A percentile compares a stretch with the other conserved stretches of the same genome.
phyloP scores from a whole-genome alignment of 2,329 filamentous ascomycete genomes.

The Aspergillus sp. region DNA sequence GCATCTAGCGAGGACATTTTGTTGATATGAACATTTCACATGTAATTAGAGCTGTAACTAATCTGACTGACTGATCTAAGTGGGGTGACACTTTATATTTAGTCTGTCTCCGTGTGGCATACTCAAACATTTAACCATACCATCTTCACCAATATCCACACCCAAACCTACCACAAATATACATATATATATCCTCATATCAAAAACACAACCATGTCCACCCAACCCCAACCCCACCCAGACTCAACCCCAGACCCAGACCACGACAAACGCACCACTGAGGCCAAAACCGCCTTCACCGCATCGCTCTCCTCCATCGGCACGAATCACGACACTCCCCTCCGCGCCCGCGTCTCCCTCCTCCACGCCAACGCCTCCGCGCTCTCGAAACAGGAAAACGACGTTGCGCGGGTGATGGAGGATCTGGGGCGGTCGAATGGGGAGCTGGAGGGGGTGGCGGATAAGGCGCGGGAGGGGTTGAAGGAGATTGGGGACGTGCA shows the following conservation, averaged over 20 bases:
- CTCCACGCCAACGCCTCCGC: slow-evolving; percentile 51
- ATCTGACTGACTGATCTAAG: too few relatives aligned
- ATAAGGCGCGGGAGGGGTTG: slow-evolving; percentile 49
- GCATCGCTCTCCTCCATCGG: slow-evolving; percentile 38
- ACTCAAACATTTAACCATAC: neutral
- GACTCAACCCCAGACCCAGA: slow-evolving; percentile 2
- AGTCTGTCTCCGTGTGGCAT: too few relatives aligned
- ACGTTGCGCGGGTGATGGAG: slow-evolving; percentile 45
- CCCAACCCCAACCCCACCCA: too few relatives aligned
- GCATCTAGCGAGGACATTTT: too few relatives aligned
- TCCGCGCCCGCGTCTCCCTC: slow-evolving; percentile 48
- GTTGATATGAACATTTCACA: too few relatives aligned
- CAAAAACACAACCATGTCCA: too few relatives aligned
- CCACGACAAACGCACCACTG: slow-evolving; percentile 24
- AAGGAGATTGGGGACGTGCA: slow-evolving; percentile 60
- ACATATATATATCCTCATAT: too few relatives aligned
- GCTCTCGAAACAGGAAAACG: slow-evolving; percentile 50
- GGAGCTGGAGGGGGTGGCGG: slow-evolving; percentile 49
- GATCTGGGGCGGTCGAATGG: slow-evolving; percentile 47
- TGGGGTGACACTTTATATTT: too few relatives aligned
- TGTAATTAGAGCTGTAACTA: too few relatives aligned
- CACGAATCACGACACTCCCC: slow-evolving; percentile 46
- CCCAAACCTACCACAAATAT: too few relatives aligned
- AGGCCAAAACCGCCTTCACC: slow-evolving; percentile 40
- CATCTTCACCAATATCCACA: neutral